Conservation (phyloP, 2,329 filamentous ascomycete species). For the Aureobasidium namibiae region DNA sequence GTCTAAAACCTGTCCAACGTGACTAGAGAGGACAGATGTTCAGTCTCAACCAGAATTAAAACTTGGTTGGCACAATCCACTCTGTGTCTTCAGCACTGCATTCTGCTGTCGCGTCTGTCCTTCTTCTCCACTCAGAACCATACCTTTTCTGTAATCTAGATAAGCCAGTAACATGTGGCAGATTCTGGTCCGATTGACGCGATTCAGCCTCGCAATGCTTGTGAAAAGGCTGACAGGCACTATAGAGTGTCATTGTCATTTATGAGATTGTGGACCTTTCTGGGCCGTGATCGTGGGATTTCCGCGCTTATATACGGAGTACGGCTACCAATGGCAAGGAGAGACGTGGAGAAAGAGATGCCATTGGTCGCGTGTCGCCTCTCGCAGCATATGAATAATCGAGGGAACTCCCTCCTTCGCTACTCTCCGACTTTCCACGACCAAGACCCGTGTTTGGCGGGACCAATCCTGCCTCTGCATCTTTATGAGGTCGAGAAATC, state of each 20-base stretch:
- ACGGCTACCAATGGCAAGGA: not conserved
- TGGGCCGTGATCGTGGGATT: not conserved
- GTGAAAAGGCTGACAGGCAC: not conserved
- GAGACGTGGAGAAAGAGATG: not conserved
- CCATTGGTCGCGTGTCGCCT: constrained; percentile 1
- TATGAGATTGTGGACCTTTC: not conserved
- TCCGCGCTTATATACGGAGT: not conserved
- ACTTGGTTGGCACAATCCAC: not conserved
- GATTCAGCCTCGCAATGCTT: not conserved
- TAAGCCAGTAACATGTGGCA: not conserved
- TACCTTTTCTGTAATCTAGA: not conserved
- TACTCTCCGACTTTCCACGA: not conserved
- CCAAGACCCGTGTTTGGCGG: not conserved
- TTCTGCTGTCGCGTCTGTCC: not conserved
- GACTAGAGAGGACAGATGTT: not conserved
- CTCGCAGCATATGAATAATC: not conserved
- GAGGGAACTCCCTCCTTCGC: too few species aligned
- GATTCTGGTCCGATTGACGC: not conserved
- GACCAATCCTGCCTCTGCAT: not conserved
- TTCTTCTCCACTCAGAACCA: not conserved
- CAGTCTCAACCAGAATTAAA: not conserved
- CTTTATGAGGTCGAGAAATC: not conserved
- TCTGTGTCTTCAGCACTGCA: not conserved
- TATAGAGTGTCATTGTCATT: not conserved
- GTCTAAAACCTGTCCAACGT: not conserved